Conservation (phyloP, 2,329 filamentous ascomycete species). For the Fusarium subtropicale region DNA sequence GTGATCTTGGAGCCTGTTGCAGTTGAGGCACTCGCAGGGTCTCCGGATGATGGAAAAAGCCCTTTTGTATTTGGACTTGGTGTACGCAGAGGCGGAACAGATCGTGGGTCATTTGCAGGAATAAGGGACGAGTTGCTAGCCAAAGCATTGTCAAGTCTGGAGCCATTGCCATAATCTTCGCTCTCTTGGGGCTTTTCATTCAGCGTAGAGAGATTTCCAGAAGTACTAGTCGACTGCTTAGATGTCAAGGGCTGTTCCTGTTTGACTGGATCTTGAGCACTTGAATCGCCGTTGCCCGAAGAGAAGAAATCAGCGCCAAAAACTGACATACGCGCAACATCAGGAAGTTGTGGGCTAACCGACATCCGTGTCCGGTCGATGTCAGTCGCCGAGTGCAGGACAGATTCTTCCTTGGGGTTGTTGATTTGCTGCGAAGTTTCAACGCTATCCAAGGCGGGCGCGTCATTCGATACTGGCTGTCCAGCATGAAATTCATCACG, state of each 20-base stretch:
- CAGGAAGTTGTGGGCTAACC: conserved; percentile 68
- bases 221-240: conserved; percentile 3
- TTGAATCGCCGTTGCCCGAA: conserved; percentile 40
- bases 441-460: neutral
- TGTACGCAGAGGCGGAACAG: conserved; percentile 51
- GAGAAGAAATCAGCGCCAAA: conserved; percentile 71
- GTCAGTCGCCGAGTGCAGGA: conserved; percentile 26
- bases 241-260: conserved; percentile 20
- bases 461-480: conserved; percentile 3
- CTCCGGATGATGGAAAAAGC: conserved; percentile 19
- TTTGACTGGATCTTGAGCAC: conserved; percentile 25
- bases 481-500: conserved; percentile 23
- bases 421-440: conserved; percentile 7
- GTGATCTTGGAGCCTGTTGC: conserved; percentile 48
- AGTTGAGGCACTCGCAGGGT: conserved; percentile 8
- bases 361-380: conserved; percentile 54
- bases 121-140: conserved; percentile 17
- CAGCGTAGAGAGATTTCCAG: conserved; percentile 11
- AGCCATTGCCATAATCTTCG: neutral
- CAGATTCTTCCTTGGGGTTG: conserved; percentile 15
- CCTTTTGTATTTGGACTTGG: conserved; percentile 47
- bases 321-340: conserved; percentile 68
- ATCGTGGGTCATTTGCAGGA: conserved; percentile 39
- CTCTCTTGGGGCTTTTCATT: conserved; percentile 16
- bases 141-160: neutral